These are phyloP conservation scores for Amanita thiersii DNA, from an alignment of 768 basidiomycete genomes.

Conservation along the genomic window DNA sequence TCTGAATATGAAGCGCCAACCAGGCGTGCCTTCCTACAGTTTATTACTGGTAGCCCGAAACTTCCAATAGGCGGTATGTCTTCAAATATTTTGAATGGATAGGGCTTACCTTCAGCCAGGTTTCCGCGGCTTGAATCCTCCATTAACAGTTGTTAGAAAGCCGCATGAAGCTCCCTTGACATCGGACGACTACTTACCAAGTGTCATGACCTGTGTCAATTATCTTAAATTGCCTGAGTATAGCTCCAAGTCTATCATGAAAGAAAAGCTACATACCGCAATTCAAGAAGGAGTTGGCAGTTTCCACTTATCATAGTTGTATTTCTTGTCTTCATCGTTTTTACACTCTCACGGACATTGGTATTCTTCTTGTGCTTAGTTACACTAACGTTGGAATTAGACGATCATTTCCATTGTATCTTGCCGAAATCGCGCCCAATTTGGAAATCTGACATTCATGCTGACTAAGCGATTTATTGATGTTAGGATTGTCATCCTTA, in stretches of 20 bases:
- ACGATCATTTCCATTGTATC: background rate
- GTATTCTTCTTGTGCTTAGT: background rate
- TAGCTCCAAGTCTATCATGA: constrained; percentile 78
- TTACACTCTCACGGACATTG: background rate
- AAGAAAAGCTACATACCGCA: constrained; percentile 73
- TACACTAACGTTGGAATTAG: constrained; percentile 1
- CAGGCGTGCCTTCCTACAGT: constrained; percentile 88
- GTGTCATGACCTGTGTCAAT: constrained; percentile 98
- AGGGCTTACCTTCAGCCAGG: constrained; percentile 33
- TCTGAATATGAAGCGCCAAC: constrained; percentile 63
- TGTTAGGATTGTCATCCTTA: background rate
- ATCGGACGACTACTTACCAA: constrained; percentile 92
- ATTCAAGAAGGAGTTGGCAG: constrained; percentile 93
- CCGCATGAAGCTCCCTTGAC: constrained; percentile 87
- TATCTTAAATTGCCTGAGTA: constrained; percentile 97
- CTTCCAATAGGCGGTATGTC: constrained; percentile 86
- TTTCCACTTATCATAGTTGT: constrained; percentile 87
- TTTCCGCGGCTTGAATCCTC: constrained; percentile 91
- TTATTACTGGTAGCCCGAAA: constrained; percentile 96
- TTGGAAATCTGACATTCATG: too few relatives aligned
- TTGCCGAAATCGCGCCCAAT: too few relatives aligned
- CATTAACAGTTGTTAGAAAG: constrained; percentile 94
- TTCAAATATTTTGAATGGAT: background rate
- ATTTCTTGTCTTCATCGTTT: constrained; percentile 10
- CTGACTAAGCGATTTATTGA: constrained; percentile 3